Conservation (phyloP, 2,329 filamentous ascomycete species). For the Colletotrichum caudatum region DNA sequence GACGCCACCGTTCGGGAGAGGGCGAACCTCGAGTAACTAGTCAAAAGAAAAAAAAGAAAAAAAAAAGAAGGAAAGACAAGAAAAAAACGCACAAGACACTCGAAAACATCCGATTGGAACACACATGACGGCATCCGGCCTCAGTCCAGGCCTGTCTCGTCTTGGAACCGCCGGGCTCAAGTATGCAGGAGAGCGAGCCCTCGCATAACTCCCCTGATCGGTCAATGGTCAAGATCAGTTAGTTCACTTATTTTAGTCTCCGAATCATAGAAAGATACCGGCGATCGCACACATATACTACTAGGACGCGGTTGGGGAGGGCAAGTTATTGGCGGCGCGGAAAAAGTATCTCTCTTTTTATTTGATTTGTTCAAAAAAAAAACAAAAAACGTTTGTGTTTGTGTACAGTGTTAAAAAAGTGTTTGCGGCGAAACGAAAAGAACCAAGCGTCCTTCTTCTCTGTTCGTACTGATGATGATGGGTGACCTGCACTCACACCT, state of each 20-base stretch:
- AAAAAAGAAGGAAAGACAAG: not conserved
- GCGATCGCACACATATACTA: not conserved
- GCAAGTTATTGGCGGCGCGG: constrained; percentile 23
- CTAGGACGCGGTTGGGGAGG: not conserved
- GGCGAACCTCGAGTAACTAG: not conserved
- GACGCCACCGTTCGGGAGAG: not conserved
- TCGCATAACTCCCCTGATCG: not conserved
- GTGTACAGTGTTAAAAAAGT: constrained; percentile 20
- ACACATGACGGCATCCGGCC: not conserved
- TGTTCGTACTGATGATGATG: constrained; percentile 33
- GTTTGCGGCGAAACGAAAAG: constrained; percentile 27
- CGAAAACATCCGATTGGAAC: constrained; percentile 19
- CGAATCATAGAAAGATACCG: not conserved
- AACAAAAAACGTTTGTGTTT: constrained; percentile 1
- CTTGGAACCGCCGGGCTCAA: not conserved
- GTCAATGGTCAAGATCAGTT: not conserved
- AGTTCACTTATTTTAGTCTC: too few relatives aligned
- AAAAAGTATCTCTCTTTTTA: constrained; percentile 19
- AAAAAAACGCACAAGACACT: not conserved
- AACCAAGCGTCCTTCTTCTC: constrained; percentile 25
- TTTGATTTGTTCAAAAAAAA: constrained; percentile 8
- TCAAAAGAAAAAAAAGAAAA: constrained; percentile 8
- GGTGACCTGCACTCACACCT: constrained; percentile 38
- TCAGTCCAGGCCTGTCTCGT: not conserved
- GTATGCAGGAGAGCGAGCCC: not conserved